Evolutionary conservation across 2,329 filamentous ascomycete genomes (phyloP), one percentile per base, ranked within the genome.

Genomic region (Diplodia sapinea): DNA sequence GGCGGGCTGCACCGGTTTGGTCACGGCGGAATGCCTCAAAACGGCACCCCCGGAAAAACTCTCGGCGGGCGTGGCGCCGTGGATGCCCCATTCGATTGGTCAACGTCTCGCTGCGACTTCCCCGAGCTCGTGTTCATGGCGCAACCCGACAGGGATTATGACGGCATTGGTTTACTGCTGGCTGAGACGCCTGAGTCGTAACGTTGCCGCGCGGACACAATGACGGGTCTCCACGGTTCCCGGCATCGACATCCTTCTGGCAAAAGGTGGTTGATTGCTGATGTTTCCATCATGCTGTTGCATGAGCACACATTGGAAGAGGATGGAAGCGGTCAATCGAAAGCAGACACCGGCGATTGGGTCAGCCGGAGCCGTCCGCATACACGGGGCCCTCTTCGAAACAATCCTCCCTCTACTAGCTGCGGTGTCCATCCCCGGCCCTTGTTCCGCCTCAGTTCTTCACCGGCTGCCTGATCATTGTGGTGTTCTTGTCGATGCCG

Each of bases 401-500:
- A 26, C 26, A 26, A 26, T 26, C 26, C 4, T 26, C 26, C 26
- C 26, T 4, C 26, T 12, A 47, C 15, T n/a, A n/a, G 17, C 40
- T 47, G 40, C 40, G 40, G 40, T 47, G 13, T 47, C 40, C 40
- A 7, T n/a, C 12, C n/a, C 40, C 17, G 17, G 13, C 40, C 40
- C 17, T 47, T 47, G 17, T 9, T 47, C 40, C 40, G 52, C 33
- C 20, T 47, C 15, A 65, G 31, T 65, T 54, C 62, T 55, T 65
- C 26, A 65, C 38, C 51, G 65, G 65, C 36, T 67, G 70, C n/a
- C 76, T 71, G 20, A 77, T 71, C 76, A 78, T 77, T 11, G 70
- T 66, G 3, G 74, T 76, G 56, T 71, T 76, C 13, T 31, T 62
- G 12, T 78, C 75, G 7, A 59, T 69, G 20, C 76, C 76, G 52